Evolutionary conservation across 805 yeast genomes (phyloP).

Genomic region (Scheffersomyces ergatensis): DNA sequence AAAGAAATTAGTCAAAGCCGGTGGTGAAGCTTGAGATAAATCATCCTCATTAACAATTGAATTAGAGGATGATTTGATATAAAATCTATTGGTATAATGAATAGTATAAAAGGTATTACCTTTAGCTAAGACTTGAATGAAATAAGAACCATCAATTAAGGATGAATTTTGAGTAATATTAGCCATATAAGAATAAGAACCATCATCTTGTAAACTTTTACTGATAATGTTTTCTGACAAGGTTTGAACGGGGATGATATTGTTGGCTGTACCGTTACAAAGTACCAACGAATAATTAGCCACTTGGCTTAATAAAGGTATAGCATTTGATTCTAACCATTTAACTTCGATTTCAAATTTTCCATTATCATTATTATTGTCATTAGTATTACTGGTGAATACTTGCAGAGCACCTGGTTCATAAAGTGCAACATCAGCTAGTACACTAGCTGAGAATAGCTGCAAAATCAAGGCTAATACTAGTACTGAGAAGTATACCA

Average conservation of each 20-base stretch:
- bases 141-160: background rate
- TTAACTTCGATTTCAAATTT: background rate
- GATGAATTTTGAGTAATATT: background rate
- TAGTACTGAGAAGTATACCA: too few relatives aligned
- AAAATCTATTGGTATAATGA: background rate
- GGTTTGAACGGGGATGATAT: background rate
- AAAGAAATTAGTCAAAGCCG: background rate
- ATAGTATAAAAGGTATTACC: background rate
- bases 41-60: background rate
- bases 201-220: background rate
- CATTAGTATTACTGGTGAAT: background rate
- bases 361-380: too few relatives aligned
- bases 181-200: background rate
- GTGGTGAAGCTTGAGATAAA: background rate
- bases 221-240: background rate
- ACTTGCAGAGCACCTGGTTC: background rate
- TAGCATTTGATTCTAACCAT: conserved; percentile 1
- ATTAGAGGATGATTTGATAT: background rate
- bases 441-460: background rate
- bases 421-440: background rate
- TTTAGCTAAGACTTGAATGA: background rate
- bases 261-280: background rate
- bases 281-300: background rate
- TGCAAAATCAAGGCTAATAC: background rate
- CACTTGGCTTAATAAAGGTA: background rate